Percentiles rank a stretch among this genome's conserved stretches.
Evolutionary conservation across 2,329 filamentous ascomycete genomes (phyloP).

Genomic region (Colletotrichum nymphaeae): DNA sequence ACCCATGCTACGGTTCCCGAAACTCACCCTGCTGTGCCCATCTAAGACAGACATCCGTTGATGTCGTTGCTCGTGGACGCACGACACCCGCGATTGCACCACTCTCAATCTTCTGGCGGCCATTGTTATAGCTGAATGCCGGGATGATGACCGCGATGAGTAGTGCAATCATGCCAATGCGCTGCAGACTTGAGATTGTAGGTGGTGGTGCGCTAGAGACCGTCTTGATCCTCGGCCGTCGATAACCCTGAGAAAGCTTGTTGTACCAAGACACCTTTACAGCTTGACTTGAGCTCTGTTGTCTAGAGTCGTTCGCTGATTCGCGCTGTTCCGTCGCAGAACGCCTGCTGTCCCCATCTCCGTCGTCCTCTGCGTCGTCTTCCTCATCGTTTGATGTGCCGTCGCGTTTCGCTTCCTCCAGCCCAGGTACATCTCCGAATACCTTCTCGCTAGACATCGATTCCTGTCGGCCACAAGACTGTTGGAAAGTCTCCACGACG

Average conservation of each 20-base stretch:
- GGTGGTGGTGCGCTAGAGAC: constrained; percentile 56
- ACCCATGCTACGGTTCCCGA: neutral
- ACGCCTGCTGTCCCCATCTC: constrained; percentile 36
- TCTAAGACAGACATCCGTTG: constrained; percentile 66
- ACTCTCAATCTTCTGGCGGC: constrained; percentile 50
- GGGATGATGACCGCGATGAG: constrained; percentile 64
- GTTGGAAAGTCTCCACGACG: neutral
- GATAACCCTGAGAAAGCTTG: constrained; percentile 51
- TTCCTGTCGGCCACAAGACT: constrained; percentile 30
- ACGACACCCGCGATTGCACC: constrained; percentile 62
- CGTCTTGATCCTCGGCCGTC: constrained; percentile 55
- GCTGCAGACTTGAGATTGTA: constrained; percentile 53
- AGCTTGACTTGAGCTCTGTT: constrained; percentile 28
- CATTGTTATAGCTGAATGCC: constrained; percentile 56
- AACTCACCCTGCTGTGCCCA: constrained; percentile 72
- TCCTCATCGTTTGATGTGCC: constrained; percentile 26
- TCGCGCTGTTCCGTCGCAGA: constrained; percentile 6
- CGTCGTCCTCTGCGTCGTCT: constrained; percentile 16
- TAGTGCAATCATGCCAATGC: constrained; percentile 59
- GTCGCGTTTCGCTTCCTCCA: constrained; percentile 24
- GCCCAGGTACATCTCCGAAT: constrained; percentile 44
- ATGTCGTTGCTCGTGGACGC: constrained; percentile 39
- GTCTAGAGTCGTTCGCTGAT: constrained; percentile 38
- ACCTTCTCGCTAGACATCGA: constrained; percentile 43
- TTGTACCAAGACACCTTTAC: constrained; percentile 53